Conservation (phyloP, 306 rosid genomes). For the Cotoneaster glaucophyllus region DNA sequence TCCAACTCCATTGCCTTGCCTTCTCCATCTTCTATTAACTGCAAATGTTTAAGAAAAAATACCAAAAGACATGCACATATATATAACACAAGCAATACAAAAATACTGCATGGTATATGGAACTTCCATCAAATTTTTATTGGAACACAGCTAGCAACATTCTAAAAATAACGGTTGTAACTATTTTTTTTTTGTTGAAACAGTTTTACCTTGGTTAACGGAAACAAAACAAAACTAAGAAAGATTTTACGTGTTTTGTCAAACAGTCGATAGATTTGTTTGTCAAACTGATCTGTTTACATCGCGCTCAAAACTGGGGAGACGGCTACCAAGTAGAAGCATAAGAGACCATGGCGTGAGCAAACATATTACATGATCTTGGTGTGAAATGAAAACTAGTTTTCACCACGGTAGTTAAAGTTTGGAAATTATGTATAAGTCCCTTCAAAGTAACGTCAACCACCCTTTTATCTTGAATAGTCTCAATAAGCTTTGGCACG, state of each 20-base stretch:
- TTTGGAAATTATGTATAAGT: no score
- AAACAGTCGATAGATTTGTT: no score
- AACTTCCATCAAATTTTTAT: not conserved
- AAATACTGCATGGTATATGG: not conserved
- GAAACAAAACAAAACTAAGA: no score
- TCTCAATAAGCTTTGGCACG: no score
- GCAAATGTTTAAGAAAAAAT: not conserved
- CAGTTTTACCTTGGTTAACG: no score
- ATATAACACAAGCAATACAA: not conserved
- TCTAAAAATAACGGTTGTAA: not conserved
- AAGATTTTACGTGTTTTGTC: no score
- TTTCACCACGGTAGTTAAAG: no score
- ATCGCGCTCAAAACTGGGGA: not conserved
- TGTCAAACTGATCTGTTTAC: not conserved
- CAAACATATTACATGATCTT: no score
- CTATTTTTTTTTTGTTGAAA: not conserved
- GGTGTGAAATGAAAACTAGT: no score
- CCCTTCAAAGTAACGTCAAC: no score
- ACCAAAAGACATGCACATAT: not conserved
- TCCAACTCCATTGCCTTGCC: conserved; percentile 13
- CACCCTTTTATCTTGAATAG: no score
- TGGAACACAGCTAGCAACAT: not conserved
- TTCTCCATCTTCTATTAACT: conserved; percentile 2
- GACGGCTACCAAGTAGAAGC: not conserved
- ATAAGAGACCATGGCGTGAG: no score